A percentile compares a stretch with the other conserved stretches of the same genome.
These are phyloP conservation scores for Calocera cornea DNA, from an alignment of 768 basidiomycete species.

Conservation along the genomic window DNA sequence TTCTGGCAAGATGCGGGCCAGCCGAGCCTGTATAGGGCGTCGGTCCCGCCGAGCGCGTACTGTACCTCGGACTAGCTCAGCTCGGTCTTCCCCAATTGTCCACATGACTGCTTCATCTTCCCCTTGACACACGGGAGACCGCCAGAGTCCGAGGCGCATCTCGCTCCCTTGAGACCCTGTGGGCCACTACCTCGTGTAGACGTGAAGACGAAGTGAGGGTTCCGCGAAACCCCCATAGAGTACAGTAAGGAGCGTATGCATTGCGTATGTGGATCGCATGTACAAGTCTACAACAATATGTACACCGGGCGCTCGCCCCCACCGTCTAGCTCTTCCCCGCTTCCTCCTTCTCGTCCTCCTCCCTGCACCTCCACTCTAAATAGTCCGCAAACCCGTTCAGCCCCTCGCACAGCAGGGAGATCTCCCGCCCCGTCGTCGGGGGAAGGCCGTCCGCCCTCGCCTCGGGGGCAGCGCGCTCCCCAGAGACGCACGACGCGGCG, in stretches of 20 bases:
- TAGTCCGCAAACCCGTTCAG: conserved; percentile 48
- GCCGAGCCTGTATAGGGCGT: too few relatives aligned
- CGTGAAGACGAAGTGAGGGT: too few relatives aligned
- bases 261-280: not conserved
- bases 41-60: too few relatives aligned
- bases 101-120: too few relatives aligned
- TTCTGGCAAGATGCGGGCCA: too few relatives aligned
- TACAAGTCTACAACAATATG: not conserved
- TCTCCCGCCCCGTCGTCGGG: conserved; percentile 23
- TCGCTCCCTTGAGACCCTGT: not conserved
- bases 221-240: too few relatives aligned
- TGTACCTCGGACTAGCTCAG: too few relatives aligned
- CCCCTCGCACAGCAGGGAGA: conserved; percentile 37
- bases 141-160: too few relatives aligned
- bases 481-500: not conserved
- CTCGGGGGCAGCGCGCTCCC: not conserved
- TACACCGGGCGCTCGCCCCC: not conserved
- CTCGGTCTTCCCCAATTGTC: too few relatives aligned
- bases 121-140: too few relatives aligned
- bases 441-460: not conserved
- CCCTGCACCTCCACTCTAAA: conserved; percentile 41
- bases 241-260: not conserved
- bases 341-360: conserved; percentile 7
- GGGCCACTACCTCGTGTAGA: too few relatives aligned
- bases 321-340: not conserved